Percentiles rank a stretch among this genome's conserved stretches.
Evolutionary conservation across 2,329 filamentous ascomycete genomes (phyloP).

Genomic region (Trichophyton verrucosum): DNA sequence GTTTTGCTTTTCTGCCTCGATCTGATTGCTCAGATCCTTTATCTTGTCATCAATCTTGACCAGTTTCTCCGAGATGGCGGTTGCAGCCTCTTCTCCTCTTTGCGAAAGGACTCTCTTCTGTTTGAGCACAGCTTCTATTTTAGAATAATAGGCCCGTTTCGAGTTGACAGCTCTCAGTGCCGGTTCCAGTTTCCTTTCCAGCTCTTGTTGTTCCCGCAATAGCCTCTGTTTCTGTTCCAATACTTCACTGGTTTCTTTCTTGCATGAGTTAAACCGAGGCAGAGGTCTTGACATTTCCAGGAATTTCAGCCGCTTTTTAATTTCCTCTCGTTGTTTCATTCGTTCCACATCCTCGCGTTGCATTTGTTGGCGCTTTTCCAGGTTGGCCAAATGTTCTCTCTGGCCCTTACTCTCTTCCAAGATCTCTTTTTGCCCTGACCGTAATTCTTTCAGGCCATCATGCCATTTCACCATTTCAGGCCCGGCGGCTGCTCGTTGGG

Average conservation of each 20-base stretch:
- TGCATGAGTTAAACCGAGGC: conserved; percentile 50
- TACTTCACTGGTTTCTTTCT: conserved; percentile 36
- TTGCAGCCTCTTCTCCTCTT: conserved; percentile 39
- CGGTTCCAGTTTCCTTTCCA: conserved; percentile 54
- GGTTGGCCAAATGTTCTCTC: conserved; percentile 49
- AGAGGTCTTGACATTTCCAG: conserved; percentile 55
- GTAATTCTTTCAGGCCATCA: conserved; percentile 56
- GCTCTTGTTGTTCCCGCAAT: conserved; percentile 43
- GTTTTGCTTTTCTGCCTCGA: conserved; percentile 41
- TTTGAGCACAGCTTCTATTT: conserved; percentile 45
- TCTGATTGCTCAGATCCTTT: conserved; percentile 27
- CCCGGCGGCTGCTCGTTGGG: conserved; percentile 75
- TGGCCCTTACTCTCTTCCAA: conserved; percentile 48
- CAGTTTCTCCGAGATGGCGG: conserved; percentile 30
- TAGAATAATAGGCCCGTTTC: conserved; percentile 53
- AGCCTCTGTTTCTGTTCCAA: conserved; percentile 47
- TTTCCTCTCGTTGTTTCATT: conserved; percentile 59
- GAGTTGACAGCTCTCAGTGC: conserved; percentile 54
- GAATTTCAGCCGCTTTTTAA: conserved; percentile 51
- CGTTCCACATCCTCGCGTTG: conserved; percentile 74
- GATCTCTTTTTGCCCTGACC: conserved; percentile 55
- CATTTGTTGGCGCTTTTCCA: conserved; percentile 61
- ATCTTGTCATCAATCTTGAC: conserved; percentile 29
- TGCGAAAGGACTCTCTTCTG: conserved; percentile 45
- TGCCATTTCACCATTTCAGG: conserved; percentile 71